Percentiles rank a stretch among this genome's conserved stretches.
These are phyloP conservation scores for Butyriboletus loyo DNA, from an alignment of 768 basidiomycete genomes.

Conservation along the genomic window DNA sequence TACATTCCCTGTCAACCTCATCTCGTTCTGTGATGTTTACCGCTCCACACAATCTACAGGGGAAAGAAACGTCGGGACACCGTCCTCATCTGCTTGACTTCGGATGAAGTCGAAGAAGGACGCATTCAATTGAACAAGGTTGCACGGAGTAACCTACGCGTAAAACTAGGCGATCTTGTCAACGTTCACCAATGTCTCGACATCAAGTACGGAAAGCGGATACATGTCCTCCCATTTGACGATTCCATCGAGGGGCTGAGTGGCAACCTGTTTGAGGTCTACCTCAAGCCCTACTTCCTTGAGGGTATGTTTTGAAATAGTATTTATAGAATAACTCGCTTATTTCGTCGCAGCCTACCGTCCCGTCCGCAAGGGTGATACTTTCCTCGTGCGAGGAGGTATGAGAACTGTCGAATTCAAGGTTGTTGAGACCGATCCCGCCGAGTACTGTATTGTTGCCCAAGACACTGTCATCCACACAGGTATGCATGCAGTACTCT, in stretches of 20 bases:
- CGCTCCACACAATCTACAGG: conserved; percentile 37
- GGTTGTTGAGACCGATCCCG: conserved; percentile 96
- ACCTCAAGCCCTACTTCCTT: conserved; percentile 98
- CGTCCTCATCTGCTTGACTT: conserved; percentile 93
- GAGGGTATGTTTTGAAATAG: conserved; percentile 55
- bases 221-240: conserved; percentile 96
- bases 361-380: conserved; percentile 95
- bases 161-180: conserved; percentile 95
- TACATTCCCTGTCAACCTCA: conserved; percentile 13
- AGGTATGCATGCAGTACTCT: conserved; percentile 36
- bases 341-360: conserved; percentile 64
- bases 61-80: conserved; percentile 98
- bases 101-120: conserved; percentile 96
- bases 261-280: conserved; percentile 98
- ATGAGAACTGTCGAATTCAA: conserved; percentile 99
- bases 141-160: conserved; percentile 97
- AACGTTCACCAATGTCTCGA: conserved; percentile 95
- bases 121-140: conserved; percentile 99
- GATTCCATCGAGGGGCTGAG: conserved; percentile 98
- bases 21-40: not conserved
- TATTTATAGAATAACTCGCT: not conserved
- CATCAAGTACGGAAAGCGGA: conserved; percentile 98
- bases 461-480: conserved; percentile 98
- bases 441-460: conserved; percentile 98
- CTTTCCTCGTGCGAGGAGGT: conserved; percentile 97